Percentiles rank a stretch among this genome's conserved stretches.
These are phyloP conservation scores for Colletotrichum sublineola DNA, from an alignment of 2,329 filamentous ascomycete species.

Conservation along the genomic window DNA sequence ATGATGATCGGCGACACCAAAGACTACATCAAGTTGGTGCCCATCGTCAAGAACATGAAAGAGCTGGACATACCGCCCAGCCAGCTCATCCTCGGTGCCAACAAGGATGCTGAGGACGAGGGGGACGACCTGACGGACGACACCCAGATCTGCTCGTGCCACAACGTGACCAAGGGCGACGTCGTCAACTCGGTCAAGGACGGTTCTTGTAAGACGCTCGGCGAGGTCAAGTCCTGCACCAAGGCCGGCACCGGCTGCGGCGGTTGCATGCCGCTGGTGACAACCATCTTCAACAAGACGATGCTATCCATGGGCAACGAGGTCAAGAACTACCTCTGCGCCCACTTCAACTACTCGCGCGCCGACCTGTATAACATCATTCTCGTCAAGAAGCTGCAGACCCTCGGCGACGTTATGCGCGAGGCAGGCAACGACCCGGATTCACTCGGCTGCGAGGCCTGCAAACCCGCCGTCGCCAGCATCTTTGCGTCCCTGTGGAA, in stretches of 20 bases:
- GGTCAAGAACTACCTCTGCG: constrained; percentile 87
- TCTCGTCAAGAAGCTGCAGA: constrained; percentile 82
- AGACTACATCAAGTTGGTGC: constrained; percentile 90
- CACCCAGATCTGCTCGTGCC: constrained; percentile 91
- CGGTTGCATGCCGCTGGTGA: constrained; percentile 89
- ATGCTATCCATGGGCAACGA: constrained; percentile 89
- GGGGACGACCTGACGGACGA: constrained; percentile 85
- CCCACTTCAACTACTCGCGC: constrained; percentile 86
- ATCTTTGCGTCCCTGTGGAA: constrained; percentile 89
- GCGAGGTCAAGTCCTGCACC: constrained; percentile 88
- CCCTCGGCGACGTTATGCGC: constrained; percentile 82
- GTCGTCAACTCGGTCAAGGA: constrained; percentile 79
- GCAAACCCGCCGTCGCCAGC: constrained; percentile 85
- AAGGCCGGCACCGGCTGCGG: constrained; percentile 93
- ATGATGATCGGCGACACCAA: constrained; percentile 97
- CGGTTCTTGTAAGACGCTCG: constrained; percentile 84
- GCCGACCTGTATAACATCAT: constrained; percentile 93
- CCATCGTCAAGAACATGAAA: constrained; percentile 88
- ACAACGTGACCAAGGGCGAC: constrained; percentile 91
- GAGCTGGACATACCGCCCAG: constrained; percentile 81
- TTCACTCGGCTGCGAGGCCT: constrained; percentile 86
- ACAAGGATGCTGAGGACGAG: constrained; percentile 79
- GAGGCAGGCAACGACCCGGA: constrained; percentile 78
- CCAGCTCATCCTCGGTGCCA: constrained; percentile 85
- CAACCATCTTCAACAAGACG: constrained; percentile 89